Conservation (phyloP, 495 filamentous ascomycete species). For the Acidomyces sp. region DNA sequence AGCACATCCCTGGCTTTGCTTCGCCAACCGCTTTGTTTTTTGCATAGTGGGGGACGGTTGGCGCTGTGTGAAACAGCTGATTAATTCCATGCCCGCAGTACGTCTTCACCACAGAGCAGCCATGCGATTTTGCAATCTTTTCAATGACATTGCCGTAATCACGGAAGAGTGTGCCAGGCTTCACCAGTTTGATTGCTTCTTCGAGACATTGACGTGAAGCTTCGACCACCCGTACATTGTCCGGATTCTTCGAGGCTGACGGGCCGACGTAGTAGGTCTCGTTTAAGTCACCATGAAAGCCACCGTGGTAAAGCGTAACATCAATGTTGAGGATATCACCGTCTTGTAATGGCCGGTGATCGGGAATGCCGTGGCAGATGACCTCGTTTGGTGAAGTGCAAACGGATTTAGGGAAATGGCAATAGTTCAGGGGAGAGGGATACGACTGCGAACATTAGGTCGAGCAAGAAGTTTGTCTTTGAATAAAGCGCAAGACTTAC, state of each 20-base stretch:
- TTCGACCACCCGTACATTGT: slow-evolving; percentile 32
- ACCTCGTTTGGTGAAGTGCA: slow-evolving; percentile 94
- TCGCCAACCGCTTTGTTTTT: slow-evolving; percentile 34
- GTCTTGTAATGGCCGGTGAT: slow-evolving; percentile 29
- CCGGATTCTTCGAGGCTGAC: slow-evolving; percentile 27
- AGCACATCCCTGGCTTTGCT: slow-evolving; percentile 33
- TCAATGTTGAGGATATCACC: slow-evolving; percentile 36
- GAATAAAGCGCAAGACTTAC: too few species aligned
- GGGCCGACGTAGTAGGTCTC: slow-evolving; percentile 34
- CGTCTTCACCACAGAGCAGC: slow-evolving; percentile 31
- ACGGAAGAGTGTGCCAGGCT: slow-evolving; percentile 32
- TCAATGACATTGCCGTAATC: slow-evolving; percentile 32
- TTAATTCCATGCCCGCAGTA: slow-evolving; percentile 35
- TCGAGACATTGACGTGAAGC: slow-evolving; percentile 29
- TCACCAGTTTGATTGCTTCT: slow-evolving; percentile 31
- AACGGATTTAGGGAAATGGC: slow-evolving; percentile 92
- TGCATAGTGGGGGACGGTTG: slow-evolving; percentile 35
- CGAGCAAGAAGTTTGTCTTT: slow-evolving; percentile 12
- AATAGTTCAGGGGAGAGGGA: slow-evolving; percentile 91
- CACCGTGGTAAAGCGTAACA: slow-evolving; percentile 32
- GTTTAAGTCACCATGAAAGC: slow-evolving; percentile 34
- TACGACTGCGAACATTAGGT: slow-evolving; percentile 57
- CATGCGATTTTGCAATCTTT: slow-evolving; percentile 28
- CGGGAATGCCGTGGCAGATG: slow-evolving; percentile 45
- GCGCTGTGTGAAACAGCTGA: slow-evolving; percentile 31